Evolutionary conservation across 495 filamentous ascomycete genomes (phyloP).

Genomic region (Tuber magnatum): DNA sequence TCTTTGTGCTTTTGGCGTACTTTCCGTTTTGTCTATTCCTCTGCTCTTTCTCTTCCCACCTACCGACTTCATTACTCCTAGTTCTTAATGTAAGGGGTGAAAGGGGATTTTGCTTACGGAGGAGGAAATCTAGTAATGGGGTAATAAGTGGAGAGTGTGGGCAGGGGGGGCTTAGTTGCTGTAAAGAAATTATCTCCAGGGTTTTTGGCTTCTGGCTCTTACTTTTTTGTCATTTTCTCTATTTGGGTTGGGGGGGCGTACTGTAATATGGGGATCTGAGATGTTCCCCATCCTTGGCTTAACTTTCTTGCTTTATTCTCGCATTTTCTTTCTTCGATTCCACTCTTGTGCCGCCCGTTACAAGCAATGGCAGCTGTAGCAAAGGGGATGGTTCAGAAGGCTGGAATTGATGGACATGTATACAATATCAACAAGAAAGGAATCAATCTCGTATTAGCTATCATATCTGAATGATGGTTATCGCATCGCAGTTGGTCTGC

Average conservation of each 20-base stretch:
- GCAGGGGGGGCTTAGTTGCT: background rate
- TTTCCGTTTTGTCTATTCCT: slow-evolving; percentile 24
- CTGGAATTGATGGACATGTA: background rate
- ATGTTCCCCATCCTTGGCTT: background rate
- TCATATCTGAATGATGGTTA: background rate
- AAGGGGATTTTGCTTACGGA: slow-evolving; percentile 11
- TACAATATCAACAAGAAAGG: background rate
- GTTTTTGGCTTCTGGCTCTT: background rate
- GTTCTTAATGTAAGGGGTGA: slow-evolving; percentile 23
- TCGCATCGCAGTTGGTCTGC: background rate
- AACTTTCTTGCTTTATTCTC: background rate
- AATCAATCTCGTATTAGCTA: background rate
- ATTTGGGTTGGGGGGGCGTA: background rate
- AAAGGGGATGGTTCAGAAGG: background rate
- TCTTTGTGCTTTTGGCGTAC: slow-evolving; percentile 22
- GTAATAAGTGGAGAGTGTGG: background rate
- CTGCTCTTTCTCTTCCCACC: background rate
- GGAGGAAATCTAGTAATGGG: background rate
- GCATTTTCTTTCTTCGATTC: background rate
- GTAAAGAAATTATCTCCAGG: background rate
- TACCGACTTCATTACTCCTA: background rate
- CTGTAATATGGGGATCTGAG: background rate
- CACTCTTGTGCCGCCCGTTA: background rate
- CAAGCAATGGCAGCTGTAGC: background rate
- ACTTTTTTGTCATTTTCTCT: background rate